Conservation (phyloP, 176 grass and related monocot species). For the Ensete glaucum region DNA sequence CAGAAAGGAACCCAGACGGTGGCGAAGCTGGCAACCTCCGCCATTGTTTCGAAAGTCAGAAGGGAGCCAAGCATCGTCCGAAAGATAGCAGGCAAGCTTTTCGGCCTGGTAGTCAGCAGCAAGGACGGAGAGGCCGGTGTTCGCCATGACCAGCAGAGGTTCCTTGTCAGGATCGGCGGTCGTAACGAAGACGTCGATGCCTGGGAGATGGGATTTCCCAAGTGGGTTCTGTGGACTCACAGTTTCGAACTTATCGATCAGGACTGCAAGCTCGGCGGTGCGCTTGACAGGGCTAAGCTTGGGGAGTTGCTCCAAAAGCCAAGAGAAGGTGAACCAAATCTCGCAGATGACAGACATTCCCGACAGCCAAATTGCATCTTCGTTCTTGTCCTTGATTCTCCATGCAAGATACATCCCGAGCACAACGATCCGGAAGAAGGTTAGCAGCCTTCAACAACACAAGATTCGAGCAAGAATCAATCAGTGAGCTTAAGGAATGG, state of each 20-base stretch:
- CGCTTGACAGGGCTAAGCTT: not conserved
- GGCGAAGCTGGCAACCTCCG: not conserved
- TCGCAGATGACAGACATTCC: conserved; percentile 4
- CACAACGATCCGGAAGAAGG: not conserved
- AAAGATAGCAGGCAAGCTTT: conserved; percentile 3
- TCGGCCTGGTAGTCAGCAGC: not conserved
- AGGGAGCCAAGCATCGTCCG: not conserved
- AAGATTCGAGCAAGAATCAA: not conserved
- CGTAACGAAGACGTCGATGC: not conserved
- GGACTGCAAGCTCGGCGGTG: not conserved
- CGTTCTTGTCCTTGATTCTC: conserved; percentile 8
- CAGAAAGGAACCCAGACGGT: conserved; percentile 36
- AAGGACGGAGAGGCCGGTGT: not conserved
- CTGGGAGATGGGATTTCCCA: not conserved
- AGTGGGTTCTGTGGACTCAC: not conserved
- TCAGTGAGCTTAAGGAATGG: too few relatives aligned
- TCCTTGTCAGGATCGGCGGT: not conserved
- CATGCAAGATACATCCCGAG: not conserved
- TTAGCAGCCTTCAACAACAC: not conserved
- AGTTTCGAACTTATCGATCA: not conserved
- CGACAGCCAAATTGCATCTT: not conserved
- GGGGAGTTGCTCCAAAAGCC: conserved; percentile 8
- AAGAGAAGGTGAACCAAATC: conserved; percentile 3
- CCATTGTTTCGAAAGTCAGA: not conserved
- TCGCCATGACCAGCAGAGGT: not conserved